Evolutionary conservation across 768 basidiomycete genomes (phyloP).

Genomic region (Tulasnella sp.): DNA sequence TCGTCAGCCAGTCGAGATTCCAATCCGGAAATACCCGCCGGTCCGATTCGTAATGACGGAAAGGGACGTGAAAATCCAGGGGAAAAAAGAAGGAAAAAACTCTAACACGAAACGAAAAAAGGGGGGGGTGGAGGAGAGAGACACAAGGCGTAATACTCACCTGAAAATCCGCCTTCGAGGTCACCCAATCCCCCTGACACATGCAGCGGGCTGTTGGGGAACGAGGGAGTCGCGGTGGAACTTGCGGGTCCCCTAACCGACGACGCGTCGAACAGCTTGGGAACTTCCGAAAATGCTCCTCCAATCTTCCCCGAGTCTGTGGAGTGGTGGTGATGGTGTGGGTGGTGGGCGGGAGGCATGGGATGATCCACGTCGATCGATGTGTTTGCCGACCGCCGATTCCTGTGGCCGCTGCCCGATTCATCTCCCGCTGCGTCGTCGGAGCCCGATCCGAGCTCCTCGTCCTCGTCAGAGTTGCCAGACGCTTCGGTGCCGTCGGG

Average conservation of each 20-base stretch:
- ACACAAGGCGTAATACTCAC: not conserved
- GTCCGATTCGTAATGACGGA: not conserved
- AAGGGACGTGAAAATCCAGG: not conserved
- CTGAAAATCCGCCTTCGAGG: not conserved
- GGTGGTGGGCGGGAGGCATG: too few species aligned
- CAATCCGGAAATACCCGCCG: not conserved
- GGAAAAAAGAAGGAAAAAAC: not conserved
- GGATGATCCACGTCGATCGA: not conserved
- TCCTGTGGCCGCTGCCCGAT: not conserved
- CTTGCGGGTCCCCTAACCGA: not conserved
- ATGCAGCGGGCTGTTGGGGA: slow-evolving; percentile 1
- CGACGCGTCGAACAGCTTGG: not conserved
- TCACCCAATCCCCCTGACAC: not conserved
- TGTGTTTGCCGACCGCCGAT: not conserved
- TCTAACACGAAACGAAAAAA: not conserved
- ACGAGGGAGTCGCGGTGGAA: slow-evolving; percentile 14
- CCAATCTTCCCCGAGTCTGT: not conserved
- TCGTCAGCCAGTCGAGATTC: not conserved
- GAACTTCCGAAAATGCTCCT: not conserved
- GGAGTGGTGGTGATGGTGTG: too few species aligned
- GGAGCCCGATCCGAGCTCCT: slow-evolving; percentile 1
- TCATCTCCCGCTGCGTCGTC: not conserved
- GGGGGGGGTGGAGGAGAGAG: not conserved
- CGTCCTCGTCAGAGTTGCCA: not conserved
- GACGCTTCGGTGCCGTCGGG: not conserved